Evolutionary conservation across 352 stramenopile species (phyloP).

Genomic region (Elongisporangium undulatum): DNA sequence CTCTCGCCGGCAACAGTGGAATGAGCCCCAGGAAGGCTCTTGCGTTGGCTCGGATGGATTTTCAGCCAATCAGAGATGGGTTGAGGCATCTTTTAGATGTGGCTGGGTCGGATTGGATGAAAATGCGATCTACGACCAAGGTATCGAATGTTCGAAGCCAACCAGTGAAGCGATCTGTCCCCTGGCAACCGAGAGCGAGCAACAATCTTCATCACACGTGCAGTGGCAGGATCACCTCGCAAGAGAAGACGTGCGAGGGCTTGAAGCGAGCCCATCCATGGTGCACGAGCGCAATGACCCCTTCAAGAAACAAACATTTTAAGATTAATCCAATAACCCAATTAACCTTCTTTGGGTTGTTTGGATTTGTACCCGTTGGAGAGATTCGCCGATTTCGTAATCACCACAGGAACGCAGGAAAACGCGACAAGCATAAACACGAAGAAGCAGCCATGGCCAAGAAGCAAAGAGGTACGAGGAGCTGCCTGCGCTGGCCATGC

Average conservation of each 20-base stretch:
- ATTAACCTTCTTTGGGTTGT: not conserved
- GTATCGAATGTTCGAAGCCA: not conserved
- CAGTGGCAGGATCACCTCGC: not conserved
- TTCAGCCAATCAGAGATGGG: not conserved
- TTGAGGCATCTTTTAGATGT: not conserved
- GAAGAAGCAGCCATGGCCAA: conserved; percentile 37
- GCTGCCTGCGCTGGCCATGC: not conserved
- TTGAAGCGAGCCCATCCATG: not conserved
- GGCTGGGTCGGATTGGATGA: not conserved
- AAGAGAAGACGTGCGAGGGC: not conserved
- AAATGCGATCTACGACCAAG: not conserved
- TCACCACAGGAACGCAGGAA: conserved; percentile 1
- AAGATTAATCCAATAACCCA: not conserved
- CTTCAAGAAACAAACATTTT: not conserved
- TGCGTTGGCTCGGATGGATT: not conserved
- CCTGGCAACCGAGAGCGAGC: no score
- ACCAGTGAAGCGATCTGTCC: no score
- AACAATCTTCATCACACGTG: not conserved
- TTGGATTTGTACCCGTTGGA: not conserved
- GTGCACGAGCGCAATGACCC: not conserved
- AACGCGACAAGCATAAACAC: conserved; percentile 1
- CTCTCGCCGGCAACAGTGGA: not conserved
- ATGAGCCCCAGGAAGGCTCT: not conserved
- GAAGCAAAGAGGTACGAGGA: conserved; percentile 48
- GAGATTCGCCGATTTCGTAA: not conserved